Percentiles rank a stretch among this genome's conserved stretches.
These are phyloP conservation scores for Auricularia cornea DNA, from an alignment of 768 basidiomycete genomes.

Conservation along the genomic window DNA sequence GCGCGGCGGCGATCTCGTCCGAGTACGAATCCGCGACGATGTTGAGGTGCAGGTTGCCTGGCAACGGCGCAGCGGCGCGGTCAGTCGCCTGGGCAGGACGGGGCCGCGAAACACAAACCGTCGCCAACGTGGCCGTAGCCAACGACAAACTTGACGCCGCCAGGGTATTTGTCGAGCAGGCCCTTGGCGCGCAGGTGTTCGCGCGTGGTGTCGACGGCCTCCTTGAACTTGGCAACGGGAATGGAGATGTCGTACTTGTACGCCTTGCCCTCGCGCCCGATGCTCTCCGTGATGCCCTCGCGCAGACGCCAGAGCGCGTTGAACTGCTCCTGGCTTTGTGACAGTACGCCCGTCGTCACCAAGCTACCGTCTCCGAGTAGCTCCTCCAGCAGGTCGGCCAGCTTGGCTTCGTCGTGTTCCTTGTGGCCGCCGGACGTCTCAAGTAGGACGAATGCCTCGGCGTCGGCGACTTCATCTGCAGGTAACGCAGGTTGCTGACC, in stretches of 20 bases:
- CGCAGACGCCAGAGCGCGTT: slow-evolving; percentile 84
- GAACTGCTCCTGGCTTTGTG: slow-evolving; percentile 86
- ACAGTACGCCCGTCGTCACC: slow-evolving; percentile 83
- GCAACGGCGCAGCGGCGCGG: background rate
- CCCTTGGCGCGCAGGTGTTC: slow-evolving; percentile 47
- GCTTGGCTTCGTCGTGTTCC: slow-evolving; percentile 80
- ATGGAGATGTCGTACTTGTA: slow-evolving; percentile 98
- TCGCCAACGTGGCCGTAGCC: slow-evolving; percentile 98
- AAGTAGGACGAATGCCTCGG: slow-evolving; percentile 83
- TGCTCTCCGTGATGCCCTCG: slow-evolving; percentile 86
- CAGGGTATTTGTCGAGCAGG: slow-evolving; percentile 52
- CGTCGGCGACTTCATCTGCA: slow-evolving; percentile 64
- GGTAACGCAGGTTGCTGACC: slow-evolving; percentile 71
- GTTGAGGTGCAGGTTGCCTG: slow-evolving; percentile 93
- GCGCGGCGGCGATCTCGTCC: slow-evolving; percentile 71
- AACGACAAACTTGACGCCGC: slow-evolving; percentile 73
- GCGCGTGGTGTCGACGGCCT: slow-evolving; percentile 73
- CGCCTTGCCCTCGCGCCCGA: slow-evolving; percentile 86
- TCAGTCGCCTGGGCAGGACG: no score
- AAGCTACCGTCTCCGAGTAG: slow-evolving; percentile 51
- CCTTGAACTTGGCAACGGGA: slow-evolving; percentile 78
- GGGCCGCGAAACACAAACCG: slow-evolving; percentile 59
- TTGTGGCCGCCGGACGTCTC: slow-evolving; percentile 91
- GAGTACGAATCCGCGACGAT: slow-evolving; percentile 76
- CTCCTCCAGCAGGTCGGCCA: background rate